Conservation (phyloP, 2,329 filamentous ascomycete genomes). For the Beauveria medogensis region DNA sequence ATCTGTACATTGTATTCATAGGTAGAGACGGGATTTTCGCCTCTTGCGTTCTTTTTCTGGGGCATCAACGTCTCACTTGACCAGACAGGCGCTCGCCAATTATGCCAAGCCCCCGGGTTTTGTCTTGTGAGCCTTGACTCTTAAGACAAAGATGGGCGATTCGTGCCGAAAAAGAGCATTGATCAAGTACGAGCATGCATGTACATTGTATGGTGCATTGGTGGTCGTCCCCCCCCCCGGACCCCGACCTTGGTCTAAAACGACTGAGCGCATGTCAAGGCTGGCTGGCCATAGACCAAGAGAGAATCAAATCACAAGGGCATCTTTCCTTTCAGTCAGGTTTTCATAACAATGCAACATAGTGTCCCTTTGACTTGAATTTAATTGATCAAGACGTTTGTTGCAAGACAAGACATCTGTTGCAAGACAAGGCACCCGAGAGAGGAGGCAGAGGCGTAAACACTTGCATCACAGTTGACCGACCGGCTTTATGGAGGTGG, state of each 20-base stretch:
- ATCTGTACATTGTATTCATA: background rate
- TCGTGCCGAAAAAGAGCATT: background rate
- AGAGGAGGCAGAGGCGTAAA: no score
- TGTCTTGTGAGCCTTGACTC: background rate
- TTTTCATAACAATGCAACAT: no score
- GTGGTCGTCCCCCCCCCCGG: background rate
- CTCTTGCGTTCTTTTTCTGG: background rate
- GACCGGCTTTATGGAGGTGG: no score
- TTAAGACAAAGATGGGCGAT: background rate
- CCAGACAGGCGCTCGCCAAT: no score
- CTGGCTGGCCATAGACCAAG: background rate
- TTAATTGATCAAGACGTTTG: no score
- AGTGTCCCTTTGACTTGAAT: no score
- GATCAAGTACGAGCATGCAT: background rate
- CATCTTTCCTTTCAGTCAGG: background rate
- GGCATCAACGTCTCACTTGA: background rate
- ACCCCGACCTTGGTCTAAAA: background rate
- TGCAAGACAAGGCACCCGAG: no score
- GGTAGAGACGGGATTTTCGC: background rate
- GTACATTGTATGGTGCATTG: no score
- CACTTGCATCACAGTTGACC: no score
- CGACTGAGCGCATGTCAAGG: constrained; percentile 2
- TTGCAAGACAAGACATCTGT: no score
- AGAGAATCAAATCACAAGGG: background rate
- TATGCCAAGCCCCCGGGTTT: background rate